Conservation (phyloP, 2,329 filamentous ascomycete species). For the Trichoderma pleuroti region DNA sequence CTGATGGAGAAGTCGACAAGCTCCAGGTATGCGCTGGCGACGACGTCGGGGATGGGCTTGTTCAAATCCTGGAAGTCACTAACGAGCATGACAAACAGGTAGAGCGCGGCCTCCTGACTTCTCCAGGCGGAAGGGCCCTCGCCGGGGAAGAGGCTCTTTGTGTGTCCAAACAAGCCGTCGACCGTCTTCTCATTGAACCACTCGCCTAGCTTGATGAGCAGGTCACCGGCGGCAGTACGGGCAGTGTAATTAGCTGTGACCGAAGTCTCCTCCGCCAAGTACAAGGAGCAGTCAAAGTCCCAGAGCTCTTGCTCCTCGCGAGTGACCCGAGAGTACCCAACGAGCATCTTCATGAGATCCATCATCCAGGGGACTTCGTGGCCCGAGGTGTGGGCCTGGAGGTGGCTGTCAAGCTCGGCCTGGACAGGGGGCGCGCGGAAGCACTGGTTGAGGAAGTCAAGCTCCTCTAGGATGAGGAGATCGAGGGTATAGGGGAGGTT, state of each 20-base stretch:
- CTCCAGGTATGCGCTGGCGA: constrained; percentile 71
- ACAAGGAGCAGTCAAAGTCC: constrained; percentile 95
- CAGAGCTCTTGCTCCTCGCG: constrained; percentile 91
- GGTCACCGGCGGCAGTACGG: constrained; percentile 84
- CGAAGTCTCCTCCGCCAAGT: constrained; percentile 89
- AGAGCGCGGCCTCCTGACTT: constrained; percentile 75
- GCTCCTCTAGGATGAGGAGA: constrained; percentile 86
- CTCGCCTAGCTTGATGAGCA: constrained; percentile 88
- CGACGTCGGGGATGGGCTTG: constrained; percentile 64
- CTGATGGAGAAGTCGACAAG: constrained; percentile 76
- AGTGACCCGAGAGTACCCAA: constrained; percentile 84
- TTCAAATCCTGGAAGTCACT: constrained; percentile 78
- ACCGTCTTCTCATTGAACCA: constrained; percentile 76
- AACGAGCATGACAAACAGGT: constrained; percentile 77
- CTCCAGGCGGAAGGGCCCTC: constrained; percentile 49
- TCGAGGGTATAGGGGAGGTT: constrained; percentile 92
- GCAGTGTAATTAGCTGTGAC: constrained; percentile 96
- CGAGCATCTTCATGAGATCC: constrained; percentile 80
- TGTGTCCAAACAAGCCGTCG: constrained; percentile 74
- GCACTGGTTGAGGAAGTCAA: constrained; percentile 91
- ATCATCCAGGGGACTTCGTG: constrained; percentile 74
- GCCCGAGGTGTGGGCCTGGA: constrained; percentile 58
- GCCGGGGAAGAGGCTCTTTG: constrained; percentile 66
- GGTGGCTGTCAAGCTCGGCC: constrained; percentile 78
- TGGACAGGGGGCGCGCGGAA: constrained; percentile 84